These are phyloP conservation scores for Abrus pulchellus DNA, from an alignment of 306 rosid genomes.

Conservation along the genomic window DNA sequence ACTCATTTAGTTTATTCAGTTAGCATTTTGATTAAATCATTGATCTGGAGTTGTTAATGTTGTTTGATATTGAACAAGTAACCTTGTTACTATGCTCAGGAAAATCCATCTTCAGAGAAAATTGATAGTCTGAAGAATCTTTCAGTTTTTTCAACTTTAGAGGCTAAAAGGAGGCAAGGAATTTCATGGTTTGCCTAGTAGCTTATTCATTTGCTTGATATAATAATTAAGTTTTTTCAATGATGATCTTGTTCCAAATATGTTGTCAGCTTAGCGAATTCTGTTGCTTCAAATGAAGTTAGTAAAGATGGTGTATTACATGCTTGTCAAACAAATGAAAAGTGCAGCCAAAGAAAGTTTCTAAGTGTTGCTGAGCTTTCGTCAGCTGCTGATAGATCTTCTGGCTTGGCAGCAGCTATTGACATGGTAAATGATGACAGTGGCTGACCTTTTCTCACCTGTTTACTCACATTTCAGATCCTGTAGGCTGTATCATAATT, in stretches of 20 bases:
- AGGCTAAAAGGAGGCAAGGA: constrained; percentile 60
- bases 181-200: constrained; percentile 58
- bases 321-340: constrained; percentile 61
- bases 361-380: constrained; percentile 87
- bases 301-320: constrained; percentile 46
- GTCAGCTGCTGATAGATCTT: constrained; percentile 61
- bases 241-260: constrained; percentile 36
- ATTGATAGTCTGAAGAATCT: constrained; percentile 59
- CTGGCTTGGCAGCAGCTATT: constrained; percentile 62
- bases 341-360: constrained; percentile 70
- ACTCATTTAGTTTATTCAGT: neutral
- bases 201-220: constrained; percentile 26
- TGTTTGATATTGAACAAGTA: constrained; percentile 37
- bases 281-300: constrained; percentile 51
- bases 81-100: constrained; percentile 59
- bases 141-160: constrained; percentile 55
- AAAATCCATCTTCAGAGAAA: constrained; percentile 62
- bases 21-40: constrained; percentile 5
- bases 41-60: constrained; percentile 12
- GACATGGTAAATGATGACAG: constrained; percentile 73
- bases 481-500: constrained; percentile 26
- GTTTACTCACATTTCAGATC: constrained; percentile 25
- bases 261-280: constrained; percentile 61
- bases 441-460: constrained; percentile 12
- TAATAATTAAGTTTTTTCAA: constrained; percentile 20